phyloP scores from a whole-genome alignment of 495 filamentous ascomycete genomes.

The Saxispiralis lemnorum region DNA sequence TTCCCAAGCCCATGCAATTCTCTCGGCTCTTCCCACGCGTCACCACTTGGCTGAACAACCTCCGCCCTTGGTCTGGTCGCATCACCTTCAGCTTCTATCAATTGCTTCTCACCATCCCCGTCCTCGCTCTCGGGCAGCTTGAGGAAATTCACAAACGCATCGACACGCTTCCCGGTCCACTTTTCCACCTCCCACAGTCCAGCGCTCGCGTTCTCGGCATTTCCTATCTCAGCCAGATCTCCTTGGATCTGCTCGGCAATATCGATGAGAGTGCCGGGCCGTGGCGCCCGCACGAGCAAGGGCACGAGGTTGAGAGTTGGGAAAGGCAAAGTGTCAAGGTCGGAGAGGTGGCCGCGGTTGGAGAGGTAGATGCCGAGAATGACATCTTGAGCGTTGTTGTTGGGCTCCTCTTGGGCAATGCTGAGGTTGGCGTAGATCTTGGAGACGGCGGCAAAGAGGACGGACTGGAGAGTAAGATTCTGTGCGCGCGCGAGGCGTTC shows the following conservation, averaged over 20 bases:
- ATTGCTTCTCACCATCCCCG: neutral
- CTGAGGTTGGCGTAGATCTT: conserved; percentile 24
- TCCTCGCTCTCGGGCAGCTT: conserved; percentile 20
- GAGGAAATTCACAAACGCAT: conserved; percentile 42
- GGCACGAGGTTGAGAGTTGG: conserved; percentile 40
- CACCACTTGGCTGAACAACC: conserved; percentile 2
- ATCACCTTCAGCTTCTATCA: neutral
- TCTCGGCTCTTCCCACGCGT: conserved; percentile 5
- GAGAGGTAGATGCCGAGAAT: conserved; percentile 39
- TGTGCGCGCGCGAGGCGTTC: conserved; percentile 21
- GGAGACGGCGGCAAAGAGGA: conserved; percentile 33
- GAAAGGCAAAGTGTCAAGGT: conserved; percentile 22
- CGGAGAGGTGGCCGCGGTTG: conserved; percentile 32
- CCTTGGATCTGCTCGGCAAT: conserved; percentile 29
- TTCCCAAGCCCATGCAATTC: conserved; percentile 13
- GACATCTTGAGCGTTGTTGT: conserved; percentile 19
- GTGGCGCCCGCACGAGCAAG: conserved; percentile 24
- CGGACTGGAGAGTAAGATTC: conserved; percentile 31
- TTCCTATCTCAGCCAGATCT: conserved; percentile 29
- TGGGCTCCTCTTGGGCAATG: neutral
- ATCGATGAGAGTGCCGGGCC: conserved; percentile 17
- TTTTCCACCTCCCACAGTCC: conserved; percentile 27
- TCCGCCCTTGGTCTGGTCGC: neutral
- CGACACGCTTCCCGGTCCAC: conserved; percentile 29
- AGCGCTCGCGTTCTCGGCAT: conserved; percentile 23